Evolutionary conservation across 768 basidiomycete species (phyloP), one percentile per base, ranked within the genome.

Genomic region (Xerocomellus amylosporus): DNA sequence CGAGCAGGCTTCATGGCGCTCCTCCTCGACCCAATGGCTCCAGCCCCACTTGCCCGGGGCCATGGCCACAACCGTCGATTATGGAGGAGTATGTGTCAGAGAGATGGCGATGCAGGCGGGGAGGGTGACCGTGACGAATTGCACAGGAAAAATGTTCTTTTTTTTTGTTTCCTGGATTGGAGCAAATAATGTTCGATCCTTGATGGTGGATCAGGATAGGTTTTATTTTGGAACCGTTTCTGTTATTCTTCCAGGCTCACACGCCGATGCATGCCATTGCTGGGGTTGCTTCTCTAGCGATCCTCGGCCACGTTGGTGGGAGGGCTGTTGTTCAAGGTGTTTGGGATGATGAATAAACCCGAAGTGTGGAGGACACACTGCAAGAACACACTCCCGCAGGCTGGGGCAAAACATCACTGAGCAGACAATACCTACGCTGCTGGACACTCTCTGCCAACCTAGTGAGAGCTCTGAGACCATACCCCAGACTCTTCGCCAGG

Each of bases 91-190:
- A 24, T 93, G 89, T 65, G 96, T 98, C 9, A 81, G 95, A 24
- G 95, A 98, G 58, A 95, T 95, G 12, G 94, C 96, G 5, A 98
- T 98, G 94, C 85, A 92, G 34, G 95, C 96, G 17, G 95, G 96
- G 53, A 80, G 96, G 58, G 98, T 98, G 93, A 88, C 98, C 60
- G 90, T 99, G 59, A 87, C 85, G 54, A 97, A 95, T 69, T 98
- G 98, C 74, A 89, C 94, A 10, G 83, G 63, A 65, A 90, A 85
- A 66, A 96, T 95, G 6, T 92, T 98, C 53, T 95, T 98, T 58
- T 77, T 77, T 99, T 20, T 77, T 99, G 19, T 75, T 98, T 8
- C 97, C 96, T 1, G 94, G 98, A 70, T 82, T 98, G 37, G 94
- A 98, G 69, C 82, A 79, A 33, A 93, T 94, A 0, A 94, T 99